These are phyloP conservation scores for Wickerhamiella australiensis DNA, from an alignment of 805 yeast species.

Conservation along the genomic window DNA sequence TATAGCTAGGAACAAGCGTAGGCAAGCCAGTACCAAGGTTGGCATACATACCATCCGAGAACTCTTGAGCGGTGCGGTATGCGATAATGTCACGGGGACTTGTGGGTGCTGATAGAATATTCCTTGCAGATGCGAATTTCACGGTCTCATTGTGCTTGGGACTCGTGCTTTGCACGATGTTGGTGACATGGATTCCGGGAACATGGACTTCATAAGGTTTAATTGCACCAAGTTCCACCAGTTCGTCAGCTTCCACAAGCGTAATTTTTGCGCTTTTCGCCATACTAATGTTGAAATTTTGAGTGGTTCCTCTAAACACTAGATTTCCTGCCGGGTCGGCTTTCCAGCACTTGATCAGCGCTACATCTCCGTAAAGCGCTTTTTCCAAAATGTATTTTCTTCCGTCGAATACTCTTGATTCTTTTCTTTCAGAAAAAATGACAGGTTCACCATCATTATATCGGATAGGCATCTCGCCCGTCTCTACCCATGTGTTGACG, in stretches of 20 bases:
- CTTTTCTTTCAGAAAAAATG: conserved; percentile 32
- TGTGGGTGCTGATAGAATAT: conserved; percentile 19
- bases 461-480: conserved; percentile 37
- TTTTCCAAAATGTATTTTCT: conserved; percentile 34
- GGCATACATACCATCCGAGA: conserved; percentile 34
- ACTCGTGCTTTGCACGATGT: conserved; percentile 33
- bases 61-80: conserved; percentile 37
- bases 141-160: conserved; percentile 27
- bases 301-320: conserved; percentile 37
- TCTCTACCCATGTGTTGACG: conserved; percentile 40
- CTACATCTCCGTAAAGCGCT: conserved; percentile 38
- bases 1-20: conserved; percentile 35
- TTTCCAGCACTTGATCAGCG: conserved; percentile 37
- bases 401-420: conserved; percentile 35
- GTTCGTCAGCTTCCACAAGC: conserved; percentile 41
- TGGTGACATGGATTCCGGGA: conserved; percentile 36
- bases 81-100: conserved; percentile 26
- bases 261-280: conserved; percentile 37
- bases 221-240: conserved; percentile 37
- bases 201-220: conserved; percentile 37
- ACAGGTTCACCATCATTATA: conserved; percentile 32
- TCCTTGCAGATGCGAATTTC: background rate
- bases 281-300: conserved; percentile 36
- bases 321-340: conserved; percentile 41
- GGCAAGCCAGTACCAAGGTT: conserved; percentile 44